Evolutionary conservation across 306 rosid species (phyloP), one percentile per base, ranked within the genome.

Genomic region (Inga oerstediana): DNA sequence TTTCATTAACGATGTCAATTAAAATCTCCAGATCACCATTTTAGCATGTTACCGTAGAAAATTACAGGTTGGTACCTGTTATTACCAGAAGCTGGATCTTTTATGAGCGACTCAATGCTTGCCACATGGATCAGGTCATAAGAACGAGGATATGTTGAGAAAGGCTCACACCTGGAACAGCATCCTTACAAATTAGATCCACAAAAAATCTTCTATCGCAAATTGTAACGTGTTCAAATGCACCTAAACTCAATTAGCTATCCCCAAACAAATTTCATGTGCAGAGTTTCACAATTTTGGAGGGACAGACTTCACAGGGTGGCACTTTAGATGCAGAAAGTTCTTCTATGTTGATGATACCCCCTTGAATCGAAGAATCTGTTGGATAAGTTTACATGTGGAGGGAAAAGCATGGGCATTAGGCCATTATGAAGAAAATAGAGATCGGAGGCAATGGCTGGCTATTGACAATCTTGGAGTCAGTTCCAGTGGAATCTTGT

Each of bases 91-190:
- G 84, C 88, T 80, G 87, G 89, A 88, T 89, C 90, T 77, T 88
- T 91, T 78, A 86, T 81, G 80, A 97, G 99, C 41, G 97, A 97
- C 79, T 92, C 97, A 81, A 97, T 91, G 82, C 86, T 85, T 39
- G 93, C 22, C 48, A 91, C 97, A 45, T 97, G 99, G 85, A 97
- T 91, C 75, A 97, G 87, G 72, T 97, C 99, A 72, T 97, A 94
- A 49, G 93, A 85, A 61, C 99, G 98, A 48, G 99, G 99, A 85
- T 97, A 97, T 0, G 99, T 97, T 24, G 99, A 97, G 92, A 97
- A 97, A 59, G 99, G 99, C 85, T 97, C 99, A 67, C 99, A 97
- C 99, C 99, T 97, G 86, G 76, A 84, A 76, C 74, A 84, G 78
- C 80, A 87, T 79, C 62, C 24, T 73, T 35, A 71, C 41, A 81